Percentiles rank a stretch among this genome's conserved stretches.
These are phyloP conservation scores for Hypoxylon lienhwacheense DNA, from an alignment of 495 filamentous ascomycete species.

Conservation along the genomic window DNA sequence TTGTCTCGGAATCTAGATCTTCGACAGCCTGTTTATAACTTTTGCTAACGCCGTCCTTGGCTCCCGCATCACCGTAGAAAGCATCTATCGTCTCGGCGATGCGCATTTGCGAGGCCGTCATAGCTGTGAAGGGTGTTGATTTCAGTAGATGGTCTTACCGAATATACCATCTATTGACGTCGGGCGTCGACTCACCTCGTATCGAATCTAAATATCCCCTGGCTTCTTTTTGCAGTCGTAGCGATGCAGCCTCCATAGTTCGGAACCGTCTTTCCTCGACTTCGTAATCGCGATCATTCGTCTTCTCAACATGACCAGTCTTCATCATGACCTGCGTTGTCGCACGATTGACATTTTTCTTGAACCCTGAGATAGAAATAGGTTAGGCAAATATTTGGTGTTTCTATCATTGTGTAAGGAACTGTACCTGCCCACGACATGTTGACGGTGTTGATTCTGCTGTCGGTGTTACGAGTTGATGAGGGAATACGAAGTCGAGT, in stretches of 20 bases:
- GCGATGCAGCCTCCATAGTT: conserved; percentile 92
- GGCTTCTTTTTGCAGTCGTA: conserved; percentile 92
- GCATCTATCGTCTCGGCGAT: conserved; percentile 99
- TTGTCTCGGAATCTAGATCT: conserved; percentile 95
- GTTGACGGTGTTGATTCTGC: conserved; percentile 36
- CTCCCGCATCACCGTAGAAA: conserved; percentile 95
- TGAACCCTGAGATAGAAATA: conserved; percentile 68
- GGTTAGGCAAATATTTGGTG: conserved; percentile 9
- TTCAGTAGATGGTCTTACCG: too few species aligned
- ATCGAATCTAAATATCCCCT: conserved; percentile 96
- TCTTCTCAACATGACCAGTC: conserved; percentile 96
- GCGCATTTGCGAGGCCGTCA: conserved; percentile 99
- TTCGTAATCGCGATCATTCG: conserved; percentile 97
- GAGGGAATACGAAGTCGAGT: not conserved
- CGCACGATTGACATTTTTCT: conserved; percentile 97
- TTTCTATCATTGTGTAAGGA: conserved; percentile 3
- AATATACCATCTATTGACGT: too few species aligned
- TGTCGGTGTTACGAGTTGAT: not conserved
- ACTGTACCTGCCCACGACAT: conserved; percentile 64
- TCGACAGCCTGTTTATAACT: conserved; percentile 98
- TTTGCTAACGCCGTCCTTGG: conserved; percentile 88
- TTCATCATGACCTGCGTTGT: conserved; percentile 99
- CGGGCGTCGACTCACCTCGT: conserved; percentile 63
- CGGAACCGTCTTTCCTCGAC: conserved; percentile 95
- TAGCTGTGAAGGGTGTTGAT: conserved; percentile 62